Evolutionary conservation across 2,329 filamentous ascomycete genomes (phyloP), one percentile per base, ranked within the genome.

Genomic region (Dryadomyces quercus-mongolicae): DNA sequence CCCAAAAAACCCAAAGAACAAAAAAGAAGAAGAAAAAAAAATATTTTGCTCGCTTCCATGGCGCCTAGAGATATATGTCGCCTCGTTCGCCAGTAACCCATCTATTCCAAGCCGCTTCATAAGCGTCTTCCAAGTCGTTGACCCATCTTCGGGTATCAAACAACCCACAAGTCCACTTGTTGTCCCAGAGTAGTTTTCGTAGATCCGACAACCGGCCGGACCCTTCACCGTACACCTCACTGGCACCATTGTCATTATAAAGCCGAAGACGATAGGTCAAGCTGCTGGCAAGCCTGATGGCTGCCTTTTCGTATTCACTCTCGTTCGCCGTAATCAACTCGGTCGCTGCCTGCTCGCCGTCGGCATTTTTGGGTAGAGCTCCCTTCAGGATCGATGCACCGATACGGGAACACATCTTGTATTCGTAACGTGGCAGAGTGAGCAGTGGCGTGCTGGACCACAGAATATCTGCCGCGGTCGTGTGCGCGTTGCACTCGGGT

Each of bases 321-420:
- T 98, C 93, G 54, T 80, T 83, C 5, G 68, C 70, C 0, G 86
- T 88, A 55, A 95, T 89, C 34, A 98, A 75, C 55, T 96, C 89
- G 18, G 70, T 67, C 0, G 85, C 85, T 0, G 86, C 87, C 55
- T 72, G 73, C 7, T 72, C 70, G 3, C 92, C 90, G n/a, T 82
- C 80, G 1, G 74, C 70, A 0, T 74, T 76, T 60, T 82, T 85
- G 0, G 93, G 93, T 3, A 98, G 71, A 0, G 93, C 93, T 16
- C 93, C 93, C 59, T 83, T 87, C 34, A 98, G 76, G 55, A 98
- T 97, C 12, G 89, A 95, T 7, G 93, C 91, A 7, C 92, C 93
- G 86, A 98, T 98, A 53, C 93, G 86, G 46, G 89, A 95, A 69
- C 93, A 98, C 93, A 98, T 98, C 70, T 98, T 98, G 71, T 96